Evolutionary conservation across 306 rosid genomes (phyloP), one percentile per base, ranked within the genome.

Genomic region (Trichosanthes cucumerina): DNA sequence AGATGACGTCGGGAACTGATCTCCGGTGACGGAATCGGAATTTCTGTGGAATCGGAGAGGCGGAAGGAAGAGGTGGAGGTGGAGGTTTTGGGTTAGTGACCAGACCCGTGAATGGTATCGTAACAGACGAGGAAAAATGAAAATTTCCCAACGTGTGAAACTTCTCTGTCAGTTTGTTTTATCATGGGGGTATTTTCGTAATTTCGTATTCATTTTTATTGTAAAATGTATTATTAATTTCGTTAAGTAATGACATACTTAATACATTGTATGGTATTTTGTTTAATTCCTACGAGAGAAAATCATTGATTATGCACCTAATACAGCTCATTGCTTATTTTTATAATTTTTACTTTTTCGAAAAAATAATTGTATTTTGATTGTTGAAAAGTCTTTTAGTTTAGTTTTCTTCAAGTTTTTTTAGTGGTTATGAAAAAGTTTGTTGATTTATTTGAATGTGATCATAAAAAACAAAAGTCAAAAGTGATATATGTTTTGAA

Each of bases 81-180:
- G 77, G 77, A 71, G 76, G 76, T 36, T 65, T 69, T 73, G 77
- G 77, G 77, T 44, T 26, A 43, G 78, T 31, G 78, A 74, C 23
- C 19, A 52, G 57, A 52, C 77, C 59, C 77, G 77, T 46, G 77
- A 72, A 4, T 24, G 54, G 76, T 23, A 16, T 74, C 78, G 78
- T 33, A 74, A 74, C 78, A 18, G 63, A 52, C 60, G 18, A 74
- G 24, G 44, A 19, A 74, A 31, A 73, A 9, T 23, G 9, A 19
- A 73, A 49, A 47, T 2, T 46, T 49, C 12, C 62, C 26, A 18
- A 50, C 78, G 63, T 74, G 62, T 74, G 78, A 49, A 52, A 74
- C 43, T 33, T 49, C 63, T 50, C 59, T 74, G 47, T 50, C 62
- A 24, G 62, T 74, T 18, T 50, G 63, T 74, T 50, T 28, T 28